Evolutionary conservation across 495 filamentous ascomycete species (phyloP).

Genomic region (Penicillium dipodomyicola): DNA sequence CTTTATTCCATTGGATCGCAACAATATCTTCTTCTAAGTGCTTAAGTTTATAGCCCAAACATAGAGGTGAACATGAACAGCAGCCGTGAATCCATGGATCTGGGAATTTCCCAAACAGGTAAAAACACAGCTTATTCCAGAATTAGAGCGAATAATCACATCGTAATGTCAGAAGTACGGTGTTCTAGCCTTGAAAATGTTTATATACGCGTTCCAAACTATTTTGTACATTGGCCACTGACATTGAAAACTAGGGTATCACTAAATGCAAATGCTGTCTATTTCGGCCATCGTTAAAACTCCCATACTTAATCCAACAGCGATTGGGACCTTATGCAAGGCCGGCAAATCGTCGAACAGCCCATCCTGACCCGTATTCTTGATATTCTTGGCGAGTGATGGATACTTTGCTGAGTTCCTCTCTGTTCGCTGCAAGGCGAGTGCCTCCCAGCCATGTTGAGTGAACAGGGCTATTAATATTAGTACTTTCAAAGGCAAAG

Average conservation of each 20-base stretch:
- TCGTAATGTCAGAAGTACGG: background rate
- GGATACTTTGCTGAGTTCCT: constrained; percentile 56
- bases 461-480: constrained; percentile 59
- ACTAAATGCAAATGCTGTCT: constrained; percentile 16
- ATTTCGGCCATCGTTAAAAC: constrained; percentile 1
- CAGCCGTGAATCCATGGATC: background rate
- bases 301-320: constrained; percentile 14
- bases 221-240: constrained; percentile 3
- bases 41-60: background rate
- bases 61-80: background rate
- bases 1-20: background rate
- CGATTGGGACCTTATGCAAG: constrained; percentile 17
- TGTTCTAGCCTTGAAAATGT: background rate
- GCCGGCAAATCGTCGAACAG: constrained; percentile 67
- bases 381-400: constrained; percentile 88
- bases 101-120: background rate
- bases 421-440: constrained; percentile 65
- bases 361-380: constrained; percentile 79
- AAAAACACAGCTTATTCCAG: background rate
- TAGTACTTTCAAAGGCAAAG: background rate
- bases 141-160: constrained; percentile 6
- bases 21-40: background rate
- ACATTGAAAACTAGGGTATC: constrained; percentile 29
- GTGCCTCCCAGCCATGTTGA: constrained; percentile 85
- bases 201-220: no score